phyloP scores from a whole-genome alignment of 345 rosid species.

The Bruguiera parviflora region DNA sequence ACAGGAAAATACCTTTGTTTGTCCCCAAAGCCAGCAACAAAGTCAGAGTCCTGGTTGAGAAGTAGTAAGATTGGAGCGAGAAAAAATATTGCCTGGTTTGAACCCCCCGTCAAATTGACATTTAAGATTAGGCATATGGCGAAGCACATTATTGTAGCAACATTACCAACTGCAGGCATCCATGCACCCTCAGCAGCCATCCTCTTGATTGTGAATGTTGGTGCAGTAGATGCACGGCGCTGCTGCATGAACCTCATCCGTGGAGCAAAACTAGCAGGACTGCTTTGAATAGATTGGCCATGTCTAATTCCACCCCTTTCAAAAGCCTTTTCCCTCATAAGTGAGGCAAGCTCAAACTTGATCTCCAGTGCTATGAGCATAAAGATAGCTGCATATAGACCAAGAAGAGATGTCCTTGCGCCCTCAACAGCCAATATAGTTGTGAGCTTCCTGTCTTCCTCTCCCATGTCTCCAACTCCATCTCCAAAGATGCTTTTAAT shows the following conservation, averaged over 20 bases:
- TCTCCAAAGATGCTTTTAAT: slow-evolving; percentile 60
- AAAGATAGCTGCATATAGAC: slow-evolving; percentile 92
- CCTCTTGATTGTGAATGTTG: slow-evolving; percentile 78
- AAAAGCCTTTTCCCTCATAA: slow-evolving; percentile 74
- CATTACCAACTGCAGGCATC: slow-evolving; percentile 98
- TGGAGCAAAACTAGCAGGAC: slow-evolving; percentile 49
- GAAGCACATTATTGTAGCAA: slow-evolving; percentile 91
- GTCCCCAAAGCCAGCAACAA: slow-evolving; percentile 93
- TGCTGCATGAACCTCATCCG: slow-evolving; percentile 97
- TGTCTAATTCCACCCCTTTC: slow-evolving; percentile 70
- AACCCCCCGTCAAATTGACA: slow-evolving; percentile 75
- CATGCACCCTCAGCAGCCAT: slow-evolving; percentile 97
- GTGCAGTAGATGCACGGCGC: slow-evolving; percentile 63
- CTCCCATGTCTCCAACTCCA: slow-evolving; percentile 49
- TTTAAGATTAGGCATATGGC: slow-evolving; percentile 92
- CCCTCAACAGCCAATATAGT: slow-evolving; percentile 94
- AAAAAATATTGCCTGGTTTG: slow-evolving; percentile 92
- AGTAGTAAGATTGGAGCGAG: slow-evolving; percentile 91
- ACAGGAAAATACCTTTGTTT: slow-evolving; percentile 99
- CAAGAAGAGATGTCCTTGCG: slow-evolving; percentile 96
- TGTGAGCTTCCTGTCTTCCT: slow-evolving; percentile 77
- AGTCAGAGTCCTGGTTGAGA: slow-evolving; percentile 97
- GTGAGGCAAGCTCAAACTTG: slow-evolving; percentile 87
- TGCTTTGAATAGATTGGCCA: slow-evolving; percentile 52
- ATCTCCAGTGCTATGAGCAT: slow-evolving; percentile 96